Evolutionary conservation across 352 stramenopile genomes (phyloP), one percentile per base, ranked within the genome.

Genomic region (Globisporangium camurandrum): DNA sequence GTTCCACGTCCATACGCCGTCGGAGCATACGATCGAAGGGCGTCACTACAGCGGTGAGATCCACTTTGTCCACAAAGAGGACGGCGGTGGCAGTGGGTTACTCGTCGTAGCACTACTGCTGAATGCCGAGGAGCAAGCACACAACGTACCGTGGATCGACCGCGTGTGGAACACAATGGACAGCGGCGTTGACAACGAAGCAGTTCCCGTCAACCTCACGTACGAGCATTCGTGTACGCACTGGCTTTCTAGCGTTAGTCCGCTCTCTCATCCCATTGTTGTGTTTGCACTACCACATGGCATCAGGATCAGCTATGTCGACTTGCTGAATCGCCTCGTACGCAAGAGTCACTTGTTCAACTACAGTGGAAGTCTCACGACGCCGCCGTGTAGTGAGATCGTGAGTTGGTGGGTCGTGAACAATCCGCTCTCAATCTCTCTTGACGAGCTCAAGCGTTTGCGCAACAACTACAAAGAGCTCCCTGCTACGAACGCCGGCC

Each of bases 341-440:
- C 43, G 40, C 49, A 42, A 59, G 36, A 39, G 50, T 20, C 42
- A 28, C 23, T 40, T 88, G 20, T 81, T 84, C 57, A 88, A 88
- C 63, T 88, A 88, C 67, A 49, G 69, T 0, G 76, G 76, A n/a
- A 86, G 76, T 19, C 61, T 84, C 16, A 88, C 73, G 19, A 84
- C 69, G 1, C 76, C 76, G 0, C 48, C 37, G 12, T 88, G 76
- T 30, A 49, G 57, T 38, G 76, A 86, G 50, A 71, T 50, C 37
- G 76, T 70, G 1, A 64, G 84, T 51, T 88, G 76, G 76, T 88
- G 73, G 71, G 65, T 88, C 20, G 54, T 86, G 38, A 43, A 76
- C 26, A 49, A 34, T 3, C 41, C 50, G 12, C 20, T 62, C 17
- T 31, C 20, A 17, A 50, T 43, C 20, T 36, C 49, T 4, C 20